Evolutionary conservation across 1,284 basidiomycete species (phyloP).

Genomic region (Trametes polyzona): DNA sequence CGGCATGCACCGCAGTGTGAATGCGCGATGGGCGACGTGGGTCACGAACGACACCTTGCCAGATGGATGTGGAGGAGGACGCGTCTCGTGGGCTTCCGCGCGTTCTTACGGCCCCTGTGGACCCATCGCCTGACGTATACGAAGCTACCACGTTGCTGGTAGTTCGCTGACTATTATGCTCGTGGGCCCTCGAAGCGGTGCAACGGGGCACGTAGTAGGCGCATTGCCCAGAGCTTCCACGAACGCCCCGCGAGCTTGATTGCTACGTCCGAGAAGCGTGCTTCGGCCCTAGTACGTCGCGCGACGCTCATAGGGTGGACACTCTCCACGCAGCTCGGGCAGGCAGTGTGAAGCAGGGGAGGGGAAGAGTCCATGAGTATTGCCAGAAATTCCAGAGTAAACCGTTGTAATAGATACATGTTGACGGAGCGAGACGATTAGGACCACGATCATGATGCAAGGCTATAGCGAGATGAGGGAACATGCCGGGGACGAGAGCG

Average conservation of each 20-base stretch:
- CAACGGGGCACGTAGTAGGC: conserved; percentile 8
- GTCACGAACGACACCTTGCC: conserved; percentile 3
- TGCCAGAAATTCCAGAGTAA: conserved; percentile 19
- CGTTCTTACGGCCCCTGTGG: conserved; percentile 3
- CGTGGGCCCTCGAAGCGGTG: conserved; percentile 8
- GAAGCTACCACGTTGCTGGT: conserved; percentile 11
- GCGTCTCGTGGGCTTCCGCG: conserved; percentile 8
- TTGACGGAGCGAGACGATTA: conserved; percentile 10
- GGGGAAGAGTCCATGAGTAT: conserved; percentile 4
- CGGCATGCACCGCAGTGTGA: background rate
- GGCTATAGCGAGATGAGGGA: conserved; percentile 17
- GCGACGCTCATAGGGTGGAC: background rate
- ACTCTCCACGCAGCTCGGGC: background rate
- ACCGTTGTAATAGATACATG: conserved; percentile 28
- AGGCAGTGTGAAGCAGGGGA: background rate
- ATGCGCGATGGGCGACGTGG: background rate
- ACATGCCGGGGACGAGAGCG: conserved; percentile 8
- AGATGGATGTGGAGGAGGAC: background rate
- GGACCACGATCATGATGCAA: conserved; percentile 10
- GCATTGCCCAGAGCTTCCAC: background rate
- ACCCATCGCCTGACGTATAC: conserved; percentile 2
- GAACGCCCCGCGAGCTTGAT: conserved; percentile 8
- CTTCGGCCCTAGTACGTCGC: background rate
- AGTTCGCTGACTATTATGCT: conserved; percentile 11
- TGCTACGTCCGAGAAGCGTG: conserved; percentile 3